Percentiles rank a stretch among this genome's conserved stretches.
Conservation (phyloP, 2,329 filamentous ascomycete genomes). For the Pyrenophora graminea region DNA sequence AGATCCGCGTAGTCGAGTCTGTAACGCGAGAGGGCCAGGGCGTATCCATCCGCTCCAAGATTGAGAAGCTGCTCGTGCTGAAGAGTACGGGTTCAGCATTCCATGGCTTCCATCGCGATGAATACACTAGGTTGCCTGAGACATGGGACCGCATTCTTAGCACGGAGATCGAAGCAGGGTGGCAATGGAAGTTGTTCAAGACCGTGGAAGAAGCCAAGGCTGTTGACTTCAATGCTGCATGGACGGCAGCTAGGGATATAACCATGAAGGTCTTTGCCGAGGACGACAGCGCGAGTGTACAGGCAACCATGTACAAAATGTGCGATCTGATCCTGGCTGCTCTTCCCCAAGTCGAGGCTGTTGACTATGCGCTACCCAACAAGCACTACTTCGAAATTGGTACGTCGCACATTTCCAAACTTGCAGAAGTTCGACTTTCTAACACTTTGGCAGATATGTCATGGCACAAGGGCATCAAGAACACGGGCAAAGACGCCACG, state of each 20-base stretch:
- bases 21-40: slow-evolving; percentile 68
- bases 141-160: slow-evolving; percentile 94
- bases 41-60: slow-evolving; percentile 75
- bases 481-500: slow-evolving; percentile 92
- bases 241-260: slow-evolving; percentile 75
- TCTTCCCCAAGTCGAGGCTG: slow-evolving; percentile 71
- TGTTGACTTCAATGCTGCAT: slow-evolving; percentile 76
- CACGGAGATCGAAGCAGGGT: slow-evolving; percentile 85
- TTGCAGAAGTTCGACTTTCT: background rate
- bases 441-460: slow-evolving; percentile 69
- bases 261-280: slow-evolving; percentile 91
- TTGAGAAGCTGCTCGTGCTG: slow-evolving; percentile 82
- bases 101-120: slow-evolving; percentile 89
- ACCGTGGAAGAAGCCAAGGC: slow-evolving; percentile 69
- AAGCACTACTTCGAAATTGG: slow-evolving; percentile 98
- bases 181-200: slow-evolving; percentile 80
- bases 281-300: slow-evolving; percentile 89
- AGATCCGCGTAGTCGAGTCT: slow-evolving; percentile 82
- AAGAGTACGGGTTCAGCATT: slow-evolving; percentile 98
- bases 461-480: slow-evolving; percentile 95
- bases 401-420: slow-evolving; percentile 51
- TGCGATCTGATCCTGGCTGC: slow-evolving; percentile 78
- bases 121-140: slow-evolving; percentile 88
- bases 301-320: slow-evolving; percentile 99
- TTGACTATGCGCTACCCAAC: slow-evolving; percentile 88